Evolutionary conservation across 441 rosid genomes (phyloP), one percentile per base, ranked within the genome.

Genomic region (Eutrema salsugineum): DNA sequence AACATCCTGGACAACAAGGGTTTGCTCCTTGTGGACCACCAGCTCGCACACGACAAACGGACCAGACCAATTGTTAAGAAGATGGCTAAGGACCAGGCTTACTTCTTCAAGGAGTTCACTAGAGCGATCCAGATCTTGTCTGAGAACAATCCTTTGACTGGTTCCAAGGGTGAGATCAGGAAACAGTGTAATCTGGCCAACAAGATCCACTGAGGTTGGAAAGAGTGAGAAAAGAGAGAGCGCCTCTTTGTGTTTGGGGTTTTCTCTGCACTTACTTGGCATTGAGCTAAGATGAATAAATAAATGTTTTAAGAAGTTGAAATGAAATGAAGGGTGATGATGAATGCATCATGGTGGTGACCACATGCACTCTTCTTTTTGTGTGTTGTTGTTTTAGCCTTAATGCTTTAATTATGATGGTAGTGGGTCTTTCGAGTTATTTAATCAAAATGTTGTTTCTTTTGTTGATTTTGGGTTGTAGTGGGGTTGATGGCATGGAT

Each of bases 1-100:
- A 94, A 92, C 84, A 88, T 94, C 12, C 75, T 94, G 82, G 98
- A 92, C 86, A 90, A 86, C 83, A 94, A 94, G 84, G 99, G 97
- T 8, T 67, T 92, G 83, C 68, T 94, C 67, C 76, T 86, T 1
- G 99, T 94, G 65, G 99, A 94, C 83, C 99, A 94, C 62, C 96
- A 90, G 39, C 86, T 94, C 33, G 97, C 97, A 69, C 81, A 79
- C 4, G 98, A 92, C 86, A 90, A 86, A 84, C 77, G 87, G 65
- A 94, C 99, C 17, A 92, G 83, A 76, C 97, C 98, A 46, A 81
- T 79, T 71, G 99, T 94, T 30, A 90, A 90, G 84, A 94, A 94
- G 77, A 90, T 94, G 98, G 99, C 99, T 17, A 92, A 89, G 81
- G 89, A 85, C 77, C 92, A 94, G 66, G 88, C 81, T 59, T 90